Evolutionary conservation across 164 flowering plant species (phyloP), one percentile per base, ranked within the genome.

Genomic region (Berberis vulgaris): DNA sequence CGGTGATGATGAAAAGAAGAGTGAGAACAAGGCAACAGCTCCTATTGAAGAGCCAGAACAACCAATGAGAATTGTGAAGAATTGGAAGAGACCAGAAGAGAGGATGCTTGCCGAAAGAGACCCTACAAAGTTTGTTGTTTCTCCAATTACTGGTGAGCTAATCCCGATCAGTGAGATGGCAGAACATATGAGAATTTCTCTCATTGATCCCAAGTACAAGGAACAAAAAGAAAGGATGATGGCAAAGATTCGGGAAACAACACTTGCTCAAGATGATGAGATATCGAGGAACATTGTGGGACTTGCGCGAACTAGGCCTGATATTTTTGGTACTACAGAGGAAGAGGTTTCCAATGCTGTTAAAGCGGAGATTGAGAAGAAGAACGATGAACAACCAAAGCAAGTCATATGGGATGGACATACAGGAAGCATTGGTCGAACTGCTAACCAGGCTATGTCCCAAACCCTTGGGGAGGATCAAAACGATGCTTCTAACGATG

Each of bases 361-460:
- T 46, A 91, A 89, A 82, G 97, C 96, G 1, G 97, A 91, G 76
- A 89, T 91, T 72, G 99, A 84, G 73, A 95, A 91, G 80, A 90
- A 88, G 82, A 88, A 87, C 69, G 97, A 95, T 55, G 98, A 95
- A 70, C 99, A 89, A 73, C 97, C 97, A 9, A 86, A 84, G 72
- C 99, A 91, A 77, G 98, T 95, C 62, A 95, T 95, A 66, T 95
- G 99, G 99, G 98, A 95, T 80, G 99, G 99, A 47, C 99, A 95
- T 66, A 83, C 94, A 42, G 96, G 97, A 62, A 95, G 99, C 68
- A 95, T 95, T 73, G 97, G 97, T 8, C 84, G 97, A 45, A 95
- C 99, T 41, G 99, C 99, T 68, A 95, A 81, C 67, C 97, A 91
- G 71, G 99, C 99, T 43, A 70, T 95, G 96, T 76, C 97, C 49